Evolutionary conservation across 257 asterid genomes (phyloP).

Genomic region (Solanum peruvianum): DNA sequence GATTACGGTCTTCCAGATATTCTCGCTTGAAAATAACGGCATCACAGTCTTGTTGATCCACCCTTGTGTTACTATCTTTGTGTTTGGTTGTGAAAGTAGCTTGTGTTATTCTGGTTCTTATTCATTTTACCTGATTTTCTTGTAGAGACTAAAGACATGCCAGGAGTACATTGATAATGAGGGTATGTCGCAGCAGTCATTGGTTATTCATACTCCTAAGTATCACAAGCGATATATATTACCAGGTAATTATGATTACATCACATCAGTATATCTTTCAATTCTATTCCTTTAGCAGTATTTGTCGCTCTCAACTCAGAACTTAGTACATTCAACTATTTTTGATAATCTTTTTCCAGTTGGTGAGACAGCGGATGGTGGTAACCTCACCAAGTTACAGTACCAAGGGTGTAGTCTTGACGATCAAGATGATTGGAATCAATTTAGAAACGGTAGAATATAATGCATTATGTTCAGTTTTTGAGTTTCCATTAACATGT

Average conservation of each 20-base stretch:
- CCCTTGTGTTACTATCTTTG: background rate
- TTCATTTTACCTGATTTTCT: constrained; percentile 1
- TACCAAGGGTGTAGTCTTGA: constrained; percentile 58
- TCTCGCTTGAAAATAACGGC: background rate
- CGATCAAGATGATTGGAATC: constrained; percentile 63
- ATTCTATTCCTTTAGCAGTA: background rate
- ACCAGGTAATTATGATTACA: constrained; percentile 40
- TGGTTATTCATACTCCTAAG: constrained; percentile 76
- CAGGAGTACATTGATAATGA: constrained; percentile 71
- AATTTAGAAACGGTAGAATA: constrained; percentile 51
- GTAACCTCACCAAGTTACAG: constrained; percentile 36
- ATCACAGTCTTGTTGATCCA: background rate
- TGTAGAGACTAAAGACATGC: constrained; percentile 78
- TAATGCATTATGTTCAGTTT: background rate
- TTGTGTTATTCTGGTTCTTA: background rate
- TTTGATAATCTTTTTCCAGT: constrained; percentile 19
- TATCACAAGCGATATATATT: constrained; percentile 45
- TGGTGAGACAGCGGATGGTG: constrained; percentile 63
- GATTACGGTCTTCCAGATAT: background rate
- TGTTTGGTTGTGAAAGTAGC: background rate
- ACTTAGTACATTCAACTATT: background rate
- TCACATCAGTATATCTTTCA: background rate
- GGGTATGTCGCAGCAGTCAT: constrained; percentile 87
- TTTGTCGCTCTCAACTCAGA: background rate
- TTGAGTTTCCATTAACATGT: background rate